A percentile compares a stretch with the other conserved stretches of the same genome.
Evolutionary conservation across 192 early-diverging fungal species (phyloP).

Genomic region (Backusella morwellensis): DNA sequence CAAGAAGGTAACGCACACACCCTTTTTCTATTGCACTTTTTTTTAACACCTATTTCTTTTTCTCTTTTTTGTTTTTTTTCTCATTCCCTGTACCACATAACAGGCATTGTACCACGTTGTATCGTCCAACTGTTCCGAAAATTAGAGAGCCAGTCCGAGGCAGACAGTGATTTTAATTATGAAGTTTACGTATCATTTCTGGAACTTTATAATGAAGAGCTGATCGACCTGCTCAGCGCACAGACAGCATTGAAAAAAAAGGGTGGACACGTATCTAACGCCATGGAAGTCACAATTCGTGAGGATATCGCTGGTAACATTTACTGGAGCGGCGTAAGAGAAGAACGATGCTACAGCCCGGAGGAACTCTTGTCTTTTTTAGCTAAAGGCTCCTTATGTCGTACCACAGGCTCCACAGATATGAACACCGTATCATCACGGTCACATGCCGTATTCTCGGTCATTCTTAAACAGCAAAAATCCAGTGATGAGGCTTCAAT

Average conservation of each 20-base stretch:
- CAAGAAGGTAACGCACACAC: slow-evolving; percentile 25
- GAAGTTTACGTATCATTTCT: slow-evolving; percentile 80
- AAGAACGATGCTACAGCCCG: slow-evolving; percentile 66
- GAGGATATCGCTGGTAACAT: slow-evolving; percentile 89
- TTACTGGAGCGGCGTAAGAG: slow-evolving; percentile 79
- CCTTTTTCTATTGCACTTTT: neutral
- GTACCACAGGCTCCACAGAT: slow-evolving; percentile 86
- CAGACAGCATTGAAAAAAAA: slow-evolving; percentile 30
- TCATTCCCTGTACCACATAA: neutral
- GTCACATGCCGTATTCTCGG: slow-evolving; percentile 94
- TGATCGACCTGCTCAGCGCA: slow-evolving; percentile 78
- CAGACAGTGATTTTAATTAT: slow-evolving; percentile 34
- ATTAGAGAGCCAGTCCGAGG: slow-evolving; percentile 30
- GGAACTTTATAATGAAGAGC: slow-evolving; percentile 97
- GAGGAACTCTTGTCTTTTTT: slow-evolving; percentile 58
- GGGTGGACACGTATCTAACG: slow-evolving; percentile 1
- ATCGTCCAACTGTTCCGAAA: slow-evolving; percentile 57
- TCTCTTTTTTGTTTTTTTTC: neutral
- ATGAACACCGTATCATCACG: slow-evolving; percentile 94
- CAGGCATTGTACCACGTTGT: slow-evolving; percentile 71
- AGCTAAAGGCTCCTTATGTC: slow-evolving; percentile 49
- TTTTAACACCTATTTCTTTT: neutral
- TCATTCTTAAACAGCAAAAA: slow-evolving; percentile 78
- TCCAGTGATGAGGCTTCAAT: slow-evolving; percentile 30
- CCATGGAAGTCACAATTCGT: slow-evolving; percentile 49